Conservation (phyloP, 495 filamentous ascomycete genomes). For the Xylaria castorea region DNA sequence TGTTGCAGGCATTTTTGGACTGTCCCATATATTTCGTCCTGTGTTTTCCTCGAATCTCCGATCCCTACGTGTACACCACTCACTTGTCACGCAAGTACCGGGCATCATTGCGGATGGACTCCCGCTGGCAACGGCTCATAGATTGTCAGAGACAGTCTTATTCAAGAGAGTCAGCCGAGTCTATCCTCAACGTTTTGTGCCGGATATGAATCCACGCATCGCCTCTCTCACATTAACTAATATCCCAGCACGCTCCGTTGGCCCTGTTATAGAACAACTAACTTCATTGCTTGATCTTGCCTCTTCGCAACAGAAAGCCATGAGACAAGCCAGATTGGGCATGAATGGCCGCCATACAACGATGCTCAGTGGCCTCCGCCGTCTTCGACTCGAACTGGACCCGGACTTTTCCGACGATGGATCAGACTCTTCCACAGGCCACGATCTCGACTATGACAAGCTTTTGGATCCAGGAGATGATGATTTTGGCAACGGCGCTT, state of each 20-base stretch:
- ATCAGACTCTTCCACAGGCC: conserved; percentile 28
- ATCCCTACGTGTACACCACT: conserved; percentile 54
- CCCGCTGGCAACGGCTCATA: conserved; percentile 34
- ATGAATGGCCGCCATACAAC: conserved; percentile 33
- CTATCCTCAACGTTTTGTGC: conserved; percentile 50
- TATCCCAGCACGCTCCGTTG: conserved; percentile 50
- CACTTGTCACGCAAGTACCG: conserved; percentile 53
- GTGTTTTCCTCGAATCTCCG: conserved; percentile 53
- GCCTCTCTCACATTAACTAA: conserved; percentile 47
- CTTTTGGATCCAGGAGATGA: conserved; percentile 39
- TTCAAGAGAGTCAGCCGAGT: conserved; percentile 43
- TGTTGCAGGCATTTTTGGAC: conserved; percentile 45
- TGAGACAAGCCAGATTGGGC: conserved; percentile 31
- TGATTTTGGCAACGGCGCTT: conserved; percentile 36
- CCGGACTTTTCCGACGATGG: conserved; percentile 41
- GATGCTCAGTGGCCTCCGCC: conserved; percentile 46
- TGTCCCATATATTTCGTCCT: conserved; percentile 52
- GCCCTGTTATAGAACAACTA: conserved; percentile 47
- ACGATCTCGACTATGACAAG: conserved; percentile 37
- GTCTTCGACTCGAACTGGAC: conserved; percentile 53
- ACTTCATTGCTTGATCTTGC: conserved; percentile 46
- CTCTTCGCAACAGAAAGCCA: conserved; percentile 47
- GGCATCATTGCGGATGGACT: conserved; percentile 37
- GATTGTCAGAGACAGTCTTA: conserved; percentile 48
- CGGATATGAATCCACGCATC: conserved; percentile 56